Evolutionary conservation across 176 grass and related monocot species (phyloP), one percentile per base, ranked within the genome.

Genomic region (Triticum turgidum): DNA sequence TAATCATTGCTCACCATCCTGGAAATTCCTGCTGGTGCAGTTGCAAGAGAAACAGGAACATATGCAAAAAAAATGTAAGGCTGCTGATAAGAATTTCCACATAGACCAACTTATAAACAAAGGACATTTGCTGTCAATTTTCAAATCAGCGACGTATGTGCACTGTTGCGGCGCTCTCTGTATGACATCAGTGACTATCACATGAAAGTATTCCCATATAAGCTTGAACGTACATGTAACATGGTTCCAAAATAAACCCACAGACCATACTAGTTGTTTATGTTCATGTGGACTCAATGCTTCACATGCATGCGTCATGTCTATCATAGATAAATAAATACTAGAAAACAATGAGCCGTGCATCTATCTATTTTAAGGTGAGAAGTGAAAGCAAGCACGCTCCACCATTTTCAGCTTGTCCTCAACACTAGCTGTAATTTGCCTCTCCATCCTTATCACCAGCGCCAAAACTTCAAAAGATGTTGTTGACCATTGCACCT

Each of bases 301-400:
- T 88, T 77, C 89, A 81, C 69, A 77, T 81, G 69, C 61, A 84
- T 77, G 81, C 56, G 89, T 41, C 85, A 63, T 63, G 68, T 76
- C 76, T 69, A 21, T 15, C 5, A 41, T 69, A 81, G 29, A 76
- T 9, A 59, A 80, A 91, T 9, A 7, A 42, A 42, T 42, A 42
- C 41, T 30, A 45, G 33, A 17, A 72, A 71, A 68, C 22, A 15
- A 62, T 69, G 69, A 64, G 37, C 47, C 67, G 4, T 59, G 77
- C 47, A 81, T 77, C 39, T 85, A 84, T 77, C 39, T 85, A 84
- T 70, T 87, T 84, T 63, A 91, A 81, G 61, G 47, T 14, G 76
- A 76, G 61, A 56, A 82, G 71, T 85, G 82, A 88, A 88, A 69
- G 32, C 39, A 82, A 70, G 86, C 37, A 88, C 72, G 82, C 77